These are phyloP conservation scores for Aureobasidium sp. DNA, from an alignment of 2,329 filamentous ascomycete species.

Conservation along the genomic window DNA sequence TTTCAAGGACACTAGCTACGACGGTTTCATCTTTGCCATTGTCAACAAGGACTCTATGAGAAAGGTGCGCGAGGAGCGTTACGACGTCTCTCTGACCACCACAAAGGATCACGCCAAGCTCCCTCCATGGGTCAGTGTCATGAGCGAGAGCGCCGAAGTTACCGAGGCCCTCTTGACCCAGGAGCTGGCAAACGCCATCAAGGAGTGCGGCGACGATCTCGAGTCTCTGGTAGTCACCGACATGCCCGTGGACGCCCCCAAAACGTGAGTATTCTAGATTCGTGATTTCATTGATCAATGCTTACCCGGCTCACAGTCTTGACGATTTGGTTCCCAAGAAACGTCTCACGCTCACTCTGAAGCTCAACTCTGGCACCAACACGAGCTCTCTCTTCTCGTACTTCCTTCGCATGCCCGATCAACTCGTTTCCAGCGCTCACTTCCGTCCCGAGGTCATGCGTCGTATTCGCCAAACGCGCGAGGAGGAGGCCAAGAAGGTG, in stretches of 20 bases:
- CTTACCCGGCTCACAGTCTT: slow-evolving; percentile 45
- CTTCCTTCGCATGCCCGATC: slow-evolving; percentile 79
- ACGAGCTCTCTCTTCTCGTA: slow-evolving; percentile 64
- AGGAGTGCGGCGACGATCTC: slow-evolving; percentile 63
- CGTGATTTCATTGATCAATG: not conserved
- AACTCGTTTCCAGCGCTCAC: slow-evolving; percentile 65
- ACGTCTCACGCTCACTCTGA: slow-evolving; percentile 69
- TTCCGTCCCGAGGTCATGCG: slow-evolving; percentile 84
- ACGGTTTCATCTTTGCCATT: slow-evolving; percentile 88
- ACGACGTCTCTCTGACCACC: slow-evolving; percentile 84
- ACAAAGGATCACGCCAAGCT: slow-evolving; percentile 92
- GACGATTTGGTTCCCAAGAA: slow-evolving; percentile 80
- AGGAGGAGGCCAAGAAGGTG: slow-evolving; percentile 71
- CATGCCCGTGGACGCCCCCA: slow-evolving; percentile 79
- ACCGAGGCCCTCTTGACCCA: slow-evolving; percentile 78
- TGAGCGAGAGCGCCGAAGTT: slow-evolving; percentile 95
- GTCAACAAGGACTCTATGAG: slow-evolving; percentile 96
- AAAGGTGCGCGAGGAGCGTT: slow-evolving; percentile 79
- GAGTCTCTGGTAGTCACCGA: slow-evolving; percentile 87
- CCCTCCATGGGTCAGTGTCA: slow-evolving; percentile 81
- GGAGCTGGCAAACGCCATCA: slow-evolving; percentile 75
- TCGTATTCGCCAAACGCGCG: slow-evolving; percentile 72
- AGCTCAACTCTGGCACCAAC: slow-evolving; percentile 54
- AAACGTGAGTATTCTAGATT: slow-evolving; percentile 51
- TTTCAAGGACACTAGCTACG: slow-evolving; percentile 55